These are phyloP conservation scores for Jackrogersella multiformis DNA, from an alignment of 495 filamentous ascomycete species.

Conservation along the genomic window DNA sequence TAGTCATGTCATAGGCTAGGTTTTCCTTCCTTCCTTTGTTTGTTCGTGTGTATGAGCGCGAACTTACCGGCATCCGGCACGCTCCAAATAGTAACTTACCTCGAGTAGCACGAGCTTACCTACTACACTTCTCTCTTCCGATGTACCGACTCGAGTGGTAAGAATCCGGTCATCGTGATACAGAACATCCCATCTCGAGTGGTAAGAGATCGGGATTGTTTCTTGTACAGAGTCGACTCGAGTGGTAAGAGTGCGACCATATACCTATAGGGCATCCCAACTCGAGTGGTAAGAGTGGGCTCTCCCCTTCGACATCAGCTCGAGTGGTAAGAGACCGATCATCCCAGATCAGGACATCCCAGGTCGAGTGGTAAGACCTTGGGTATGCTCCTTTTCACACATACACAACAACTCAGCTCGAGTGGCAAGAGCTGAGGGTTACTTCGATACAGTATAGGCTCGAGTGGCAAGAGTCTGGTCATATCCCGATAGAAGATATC, in stretches of 20 bases:
- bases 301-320: no score
- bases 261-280: no score
- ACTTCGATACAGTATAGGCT: not conserved
- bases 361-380: not conserved
- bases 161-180: not conserved
- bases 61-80: not conserved
- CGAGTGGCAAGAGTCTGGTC: not conserved
- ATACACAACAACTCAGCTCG: not conserved
- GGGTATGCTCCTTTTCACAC: not conserved
- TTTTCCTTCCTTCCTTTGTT: not conserved
- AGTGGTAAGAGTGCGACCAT: not conserved
- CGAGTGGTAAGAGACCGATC: no score
- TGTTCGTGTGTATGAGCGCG: not conserved
- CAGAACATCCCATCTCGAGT: not conserved
- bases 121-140: not conserved
- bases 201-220: not conserved
- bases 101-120: not conserved
- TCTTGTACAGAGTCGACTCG: not conserved
- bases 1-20: not conserved
- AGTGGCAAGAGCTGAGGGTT: not conserved
- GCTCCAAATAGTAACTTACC: not conserved
- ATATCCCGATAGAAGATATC: not conserved
- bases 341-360: not conserved
- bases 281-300: not conserved
- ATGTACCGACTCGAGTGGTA: constrained; percentile 2